Conservation (phyloP, 2,329 filamentous ascomycete genomes). For the Cladosporium colombiae region DNA sequence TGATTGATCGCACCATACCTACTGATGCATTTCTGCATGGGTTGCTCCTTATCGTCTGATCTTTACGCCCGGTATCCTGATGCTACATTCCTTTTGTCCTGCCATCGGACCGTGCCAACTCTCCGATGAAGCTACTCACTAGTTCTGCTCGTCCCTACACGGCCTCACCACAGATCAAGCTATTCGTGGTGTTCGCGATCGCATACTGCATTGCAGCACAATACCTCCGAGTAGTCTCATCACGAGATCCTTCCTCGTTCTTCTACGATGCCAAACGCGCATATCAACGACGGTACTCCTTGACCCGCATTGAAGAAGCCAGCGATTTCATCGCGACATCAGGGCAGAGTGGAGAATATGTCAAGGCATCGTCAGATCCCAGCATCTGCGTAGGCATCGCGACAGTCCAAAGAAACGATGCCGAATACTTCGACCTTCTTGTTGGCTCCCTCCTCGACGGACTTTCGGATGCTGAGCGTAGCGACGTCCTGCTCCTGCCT, state of each 20-base stretch:
- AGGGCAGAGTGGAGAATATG: too few relatives aligned
- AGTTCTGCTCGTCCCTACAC: neutral
- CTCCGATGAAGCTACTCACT: neutral
- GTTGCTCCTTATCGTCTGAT: neutral
- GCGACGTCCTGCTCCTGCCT: neutral
- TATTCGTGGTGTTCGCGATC: conserved; percentile 1
- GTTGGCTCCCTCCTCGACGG: conserved; percentile 2
- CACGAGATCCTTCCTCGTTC: conserved; percentile 5
- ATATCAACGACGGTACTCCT: conserved; percentile 2
- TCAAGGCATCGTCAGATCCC: neutral
- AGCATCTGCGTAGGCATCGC: conserved; percentile 11
- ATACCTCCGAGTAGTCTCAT: neutral
- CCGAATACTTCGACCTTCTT: conserved; percentile 2
- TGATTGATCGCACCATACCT: neutral
- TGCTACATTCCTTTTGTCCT: neutral
- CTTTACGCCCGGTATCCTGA: neutral
- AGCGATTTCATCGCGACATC: neutral
- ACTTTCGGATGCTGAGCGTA: neutral
- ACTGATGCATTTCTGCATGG: neutral
- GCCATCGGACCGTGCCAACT: neutral
- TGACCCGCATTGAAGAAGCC: neutral
- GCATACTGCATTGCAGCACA: neutral
- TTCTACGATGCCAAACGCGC: neutral
- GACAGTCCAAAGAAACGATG: conserved; percentile 2
- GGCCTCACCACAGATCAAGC: neutral